phyloP scores from a whole-genome alignment of 192 early-diverging fungal species.

The Allomyces macrogynus region DNA sequence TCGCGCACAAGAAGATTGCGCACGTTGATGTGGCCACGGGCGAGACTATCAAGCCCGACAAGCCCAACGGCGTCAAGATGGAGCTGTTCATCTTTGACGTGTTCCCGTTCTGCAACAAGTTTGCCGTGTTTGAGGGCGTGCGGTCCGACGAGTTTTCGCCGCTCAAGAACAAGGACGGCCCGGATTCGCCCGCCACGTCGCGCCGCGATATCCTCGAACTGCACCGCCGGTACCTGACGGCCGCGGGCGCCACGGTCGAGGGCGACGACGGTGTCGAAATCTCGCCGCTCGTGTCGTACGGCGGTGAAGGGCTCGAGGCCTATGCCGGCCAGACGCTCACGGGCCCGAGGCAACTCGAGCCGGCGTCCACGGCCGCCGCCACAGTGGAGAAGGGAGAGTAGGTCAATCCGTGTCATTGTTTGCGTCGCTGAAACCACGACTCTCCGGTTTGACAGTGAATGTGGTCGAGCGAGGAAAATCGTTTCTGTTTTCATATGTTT shows the following conservation, averaged over 20 bases:
- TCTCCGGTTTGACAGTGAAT: too few species aligned
- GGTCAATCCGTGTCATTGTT: too few species aligned
- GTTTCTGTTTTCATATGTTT: too few species aligned
- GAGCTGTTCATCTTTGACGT: conserved; percentile 99
- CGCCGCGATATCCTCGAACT: conserved; percentile 71
- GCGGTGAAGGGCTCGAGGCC: conserved; percentile 74
- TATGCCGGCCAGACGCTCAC: conserved; percentile 48
- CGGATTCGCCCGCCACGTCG: conserved; percentile 84
- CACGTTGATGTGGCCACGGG: conserved; percentile 60
- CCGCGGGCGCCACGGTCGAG: conserved; percentile 57
- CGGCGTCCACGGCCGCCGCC: background rate
- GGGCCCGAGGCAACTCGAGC: conserved; percentile 27
- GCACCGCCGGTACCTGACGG: conserved; percentile 65
- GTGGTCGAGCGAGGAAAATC: too few species aligned
- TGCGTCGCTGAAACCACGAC: too few species aligned
- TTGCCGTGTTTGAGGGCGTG: conserved; percentile 84
- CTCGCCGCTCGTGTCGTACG: conserved; percentile 73
- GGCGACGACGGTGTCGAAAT: conserved; percentile 51
- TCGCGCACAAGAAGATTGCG: conserved; percentile 97
- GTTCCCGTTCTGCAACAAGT: conserved; percentile 65
- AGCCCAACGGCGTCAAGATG: conserved; percentile 91
- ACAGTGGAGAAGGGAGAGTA: too few species aligned
- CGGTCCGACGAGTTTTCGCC: conserved; percentile 93
- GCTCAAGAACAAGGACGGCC: conserved; percentile 86
- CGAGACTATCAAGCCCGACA: conserved; percentile 40